Evolutionary conservation across 1,284 basidiomycete genomes (phyloP), one percentile per base, ranked within the genome.

Genomic region (Somion occarium): DNA sequence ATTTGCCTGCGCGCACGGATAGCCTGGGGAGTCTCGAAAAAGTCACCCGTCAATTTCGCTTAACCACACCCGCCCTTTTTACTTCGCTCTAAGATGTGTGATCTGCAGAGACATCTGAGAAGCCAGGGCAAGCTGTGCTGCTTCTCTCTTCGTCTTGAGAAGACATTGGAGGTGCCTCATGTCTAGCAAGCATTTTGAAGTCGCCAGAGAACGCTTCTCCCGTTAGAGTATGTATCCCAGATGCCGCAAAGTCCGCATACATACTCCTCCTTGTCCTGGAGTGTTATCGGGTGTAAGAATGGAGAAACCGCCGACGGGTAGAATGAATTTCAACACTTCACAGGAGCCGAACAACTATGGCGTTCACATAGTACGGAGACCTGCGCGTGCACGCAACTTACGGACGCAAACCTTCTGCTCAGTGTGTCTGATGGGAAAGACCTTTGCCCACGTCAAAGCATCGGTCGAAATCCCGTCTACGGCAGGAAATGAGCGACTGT

Each of bases 51-150:
- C n/a, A n/a, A n/a, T n/a, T n/a, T n/a, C n/a, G n/a, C n/a, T n/a
- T n/a, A n/a, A n/a, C n/a, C n/a, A n/a, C n/a, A n/a, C n/a, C n/a
- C n/a, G n/a, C n/a, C n/a, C n/a, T n/a, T n/a, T n/a, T n/a, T n/a
- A n/a, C n/a, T n/a, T n/a, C 15, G 23, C 42, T 13, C 42, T 13
- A 24, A 13, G n/a, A 24, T 24, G 24, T 13, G 22, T 22, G 42
- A 43, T 43, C 42, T 43, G 22, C 42, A 43, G 24, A 15, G 42
- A 43, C 23, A 15, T 43, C 23, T 19, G 22, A 43, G 42, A 43
- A 43, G 42, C 42, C 42, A 43, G 23, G 11, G 7, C 20, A 43
- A 43, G 42, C 42, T 43, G 42, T 43, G 42, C 42, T 43, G 42
- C 42, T 43, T 43, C 42, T 43, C 42, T 22, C 23, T 43, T 23